phyloP scores from a whole-genome alignment of 345 rosid genomes.

The Salix exigua region DNA sequence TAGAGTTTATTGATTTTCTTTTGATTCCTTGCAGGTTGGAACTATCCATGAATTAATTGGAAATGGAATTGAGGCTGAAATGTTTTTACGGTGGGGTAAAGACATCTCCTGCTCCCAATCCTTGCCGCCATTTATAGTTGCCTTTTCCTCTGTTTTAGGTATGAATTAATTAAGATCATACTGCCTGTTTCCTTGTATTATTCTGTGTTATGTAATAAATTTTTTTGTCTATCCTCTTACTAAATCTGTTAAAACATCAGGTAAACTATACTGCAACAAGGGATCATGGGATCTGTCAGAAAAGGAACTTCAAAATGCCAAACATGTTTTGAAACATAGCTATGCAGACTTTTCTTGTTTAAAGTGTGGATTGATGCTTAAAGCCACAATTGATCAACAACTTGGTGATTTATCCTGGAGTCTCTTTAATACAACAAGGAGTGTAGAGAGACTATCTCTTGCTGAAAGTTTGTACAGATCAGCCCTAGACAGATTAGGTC shows the following conservation, averaged over 20 bases:
- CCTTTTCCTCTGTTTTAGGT: constrained; percentile 81
- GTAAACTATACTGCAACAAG: constrained; percentile 66
- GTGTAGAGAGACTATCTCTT: constrained; percentile 38
- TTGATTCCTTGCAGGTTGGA: constrained; percentile 55
- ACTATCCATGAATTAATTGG: constrained; percentile 67
- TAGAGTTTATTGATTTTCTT: neutral
- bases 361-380: constrained; percentile 63
- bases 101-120: constrained; percentile 53
- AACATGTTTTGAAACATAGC: constrained; percentile 39
- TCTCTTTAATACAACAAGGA: constrained; percentile 20
- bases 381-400: constrained; percentile 57
- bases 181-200: neutral
- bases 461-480: constrained; percentile 61
- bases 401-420: constrained; percentile 65
- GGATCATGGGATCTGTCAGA: constrained; percentile 56
- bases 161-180: constrained; percentile 7
- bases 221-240: constrained; percentile 8
- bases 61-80: constrained; percentile 74
- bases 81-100: constrained; percentile 74
- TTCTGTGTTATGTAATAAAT: constrained; percentile 11
- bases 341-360: constrained; percentile 41
- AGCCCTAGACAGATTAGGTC: constrained; percentile 58
- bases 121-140: constrained; percentile 56
- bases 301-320: constrained; percentile 63
- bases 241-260: constrained; percentile 29